Percentiles rank a stretch among this genome's conserved stretches.
These are phyloP conservation scores for Lachnellula subtilissima DNA, from an alignment of 2,329 filamentous ascomycete species.

Conservation along the genomic window DNA sequence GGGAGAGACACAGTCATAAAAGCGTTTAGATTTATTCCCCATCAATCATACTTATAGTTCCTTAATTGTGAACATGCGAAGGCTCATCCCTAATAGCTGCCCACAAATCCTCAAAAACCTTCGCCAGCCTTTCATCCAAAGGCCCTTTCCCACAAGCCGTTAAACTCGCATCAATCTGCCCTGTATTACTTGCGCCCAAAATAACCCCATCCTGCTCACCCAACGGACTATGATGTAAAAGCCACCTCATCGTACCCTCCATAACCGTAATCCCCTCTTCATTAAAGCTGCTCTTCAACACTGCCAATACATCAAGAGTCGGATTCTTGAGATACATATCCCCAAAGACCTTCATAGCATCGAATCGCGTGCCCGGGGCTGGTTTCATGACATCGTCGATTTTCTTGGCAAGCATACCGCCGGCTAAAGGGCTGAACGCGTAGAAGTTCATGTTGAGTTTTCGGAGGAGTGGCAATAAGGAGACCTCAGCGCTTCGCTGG, in stretches of 20 bases:
- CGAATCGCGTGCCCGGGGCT: constrained; percentile 1
- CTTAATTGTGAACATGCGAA: too few species aligned
- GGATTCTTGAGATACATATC: constrained; percentile 1
- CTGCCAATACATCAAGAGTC: not conserved
- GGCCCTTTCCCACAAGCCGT: not conserved
- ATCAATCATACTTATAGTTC: too few species aligned
- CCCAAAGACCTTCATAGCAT: constrained; percentile 5
- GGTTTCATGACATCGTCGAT: not conserved
- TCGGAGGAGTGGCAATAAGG: constrained; percentile 51
- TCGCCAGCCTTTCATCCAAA: not conserved
- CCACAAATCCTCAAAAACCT: constrained; percentile 2
- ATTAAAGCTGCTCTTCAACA: not conserved
- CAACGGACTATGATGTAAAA: constrained; percentile 4
- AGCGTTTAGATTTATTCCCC: too few species aligned
- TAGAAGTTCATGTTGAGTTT: constrained; percentile 56
- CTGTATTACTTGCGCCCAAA: not conserved
- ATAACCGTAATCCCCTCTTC: constrained; percentile 1
- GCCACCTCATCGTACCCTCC: constrained; percentile 5
- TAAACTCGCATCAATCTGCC: constrained; percentile 2
- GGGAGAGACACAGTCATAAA: too few species aligned
- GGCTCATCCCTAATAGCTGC: too few species aligned
- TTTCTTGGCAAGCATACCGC: constrained; percentile 48
- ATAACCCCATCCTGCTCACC: not conserved
- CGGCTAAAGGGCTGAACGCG: constrained; percentile 57
- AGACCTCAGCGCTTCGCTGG: constrained; percentile 50